These are phyloP conservation scores for Hyaloscypha variabilis DNA, from an alignment of 495 filamentous ascomycete genomes.

Conservation along the genomic window DNA sequence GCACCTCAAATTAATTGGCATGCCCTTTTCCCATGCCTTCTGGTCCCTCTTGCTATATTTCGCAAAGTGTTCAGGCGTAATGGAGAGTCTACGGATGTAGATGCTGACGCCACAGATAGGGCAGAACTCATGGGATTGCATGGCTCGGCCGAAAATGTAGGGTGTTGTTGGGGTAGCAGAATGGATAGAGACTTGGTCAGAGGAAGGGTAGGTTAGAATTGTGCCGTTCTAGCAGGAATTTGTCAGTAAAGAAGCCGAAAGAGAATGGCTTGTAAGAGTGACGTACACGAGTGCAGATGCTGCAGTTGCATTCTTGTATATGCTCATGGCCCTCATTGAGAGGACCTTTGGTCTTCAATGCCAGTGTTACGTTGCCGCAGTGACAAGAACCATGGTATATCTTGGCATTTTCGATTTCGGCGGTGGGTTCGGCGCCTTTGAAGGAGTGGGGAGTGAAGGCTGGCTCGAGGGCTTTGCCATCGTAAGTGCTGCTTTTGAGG, in stretches of 20 bases:
- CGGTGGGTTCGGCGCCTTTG: constrained; percentile 42
- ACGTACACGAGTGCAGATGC: constrained; percentile 44
- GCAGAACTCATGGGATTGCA: constrained; percentile 45
- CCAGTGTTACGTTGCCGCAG: constrained; percentile 49
- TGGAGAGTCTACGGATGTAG: constrained; percentile 1
- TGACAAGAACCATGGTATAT: constrained; percentile 54
- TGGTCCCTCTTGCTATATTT: background rate
- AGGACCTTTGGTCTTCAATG: constrained; percentile 37
- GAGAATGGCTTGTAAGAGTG: constrained; percentile 12
- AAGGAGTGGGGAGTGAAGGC: constrained; percentile 38
- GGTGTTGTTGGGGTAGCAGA: background rate
- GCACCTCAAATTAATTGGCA: constrained; percentile 19
- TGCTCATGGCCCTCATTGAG: constrained; percentile 26
- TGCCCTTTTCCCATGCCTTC: constrained; percentile 1
- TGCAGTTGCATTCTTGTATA: constrained; percentile 46
- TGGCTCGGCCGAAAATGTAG: constrained; percentile 37
- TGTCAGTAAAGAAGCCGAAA: constrained; percentile 33
- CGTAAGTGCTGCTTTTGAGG: constrained; percentile 34
- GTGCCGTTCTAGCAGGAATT: background rate
- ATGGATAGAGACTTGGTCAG: background rate
- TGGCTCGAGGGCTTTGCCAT: constrained; percentile 36
- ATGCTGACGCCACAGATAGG: constrained; percentile 45
- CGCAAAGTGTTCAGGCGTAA: background rate
- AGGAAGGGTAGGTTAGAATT: constrained; percentile 6
- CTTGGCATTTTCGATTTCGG: constrained; percentile 38